Evolutionary conservation across 2,329 filamentous ascomycete species (phyloP), one percentile per base, ranked within the genome.

Genomic region (Pezicula radicicola): DNA sequence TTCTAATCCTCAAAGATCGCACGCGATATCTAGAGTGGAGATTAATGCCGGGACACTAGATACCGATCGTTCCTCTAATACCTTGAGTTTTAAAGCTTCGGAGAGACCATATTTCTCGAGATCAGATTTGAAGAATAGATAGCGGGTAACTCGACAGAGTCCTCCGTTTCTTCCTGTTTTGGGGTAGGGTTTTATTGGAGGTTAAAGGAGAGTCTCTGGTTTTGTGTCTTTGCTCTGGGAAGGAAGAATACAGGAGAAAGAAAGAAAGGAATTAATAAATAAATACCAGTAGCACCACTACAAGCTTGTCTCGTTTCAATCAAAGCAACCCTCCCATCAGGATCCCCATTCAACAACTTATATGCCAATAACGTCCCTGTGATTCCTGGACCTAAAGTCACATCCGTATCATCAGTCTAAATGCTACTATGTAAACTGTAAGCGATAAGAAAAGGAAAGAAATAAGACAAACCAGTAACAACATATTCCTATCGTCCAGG

Each of bases 91-190:
- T 13, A 52, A 21, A 25, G 45, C 43, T 7, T 53, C 47, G 37
- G 51, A 46, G 2, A 16, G 27, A n/a, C 33, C 37, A 4, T 49
- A 43, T n/a, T 42, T 46, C 6, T 53, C 47, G 28, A 54, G 42
- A 49, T 57, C 64, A 12, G 45, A 39, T 16, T 48, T 40, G 27
- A 54, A 53, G 49, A 55, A 63, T 9, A 54, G 30, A 55, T 56
- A 63, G 43, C 48, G 58, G 9, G 61, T 60, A 4, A 58, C 46
- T 3, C 56, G 54, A 35, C 60, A 62, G 45, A 66, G 64, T 1
- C 66, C 64, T 7, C 67, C 67, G 49, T 70, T 70, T 13, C 67
- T 61, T 0, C 60, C 66, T 37, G 6, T 37, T 37, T 37, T 37
- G 4, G 12, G n/a, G 6, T 37, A 3, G n/a, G 35, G 6, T 16